Evolutionary conservation across 1,284 basidiomycete species (phyloP).

Genomic region (Ustilago shanxiensis): DNA sequence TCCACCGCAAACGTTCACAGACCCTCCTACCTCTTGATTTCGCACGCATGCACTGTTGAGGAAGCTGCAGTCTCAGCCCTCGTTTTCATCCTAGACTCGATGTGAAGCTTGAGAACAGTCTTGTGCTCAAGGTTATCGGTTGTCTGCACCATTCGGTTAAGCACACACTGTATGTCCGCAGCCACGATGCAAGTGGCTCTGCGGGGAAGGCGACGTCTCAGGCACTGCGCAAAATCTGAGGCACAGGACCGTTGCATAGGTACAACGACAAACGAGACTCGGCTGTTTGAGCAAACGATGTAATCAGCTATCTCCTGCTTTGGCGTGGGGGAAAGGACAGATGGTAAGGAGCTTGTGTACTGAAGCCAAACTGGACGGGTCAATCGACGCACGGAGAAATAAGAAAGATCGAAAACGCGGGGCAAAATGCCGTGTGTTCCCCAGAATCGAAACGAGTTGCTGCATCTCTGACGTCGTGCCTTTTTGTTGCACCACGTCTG

Average conservation of each 20-base stretch:
- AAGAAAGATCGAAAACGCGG: slow-evolving; percentile 3
- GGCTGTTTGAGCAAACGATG: neutral
- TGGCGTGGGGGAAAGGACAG: neutral
- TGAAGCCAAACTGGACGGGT: neutral
- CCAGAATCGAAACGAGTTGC: neutral
- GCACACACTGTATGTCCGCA: neutral
- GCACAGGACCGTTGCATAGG: neutral
- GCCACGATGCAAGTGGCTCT: neutral
- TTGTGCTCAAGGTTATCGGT: neutral
- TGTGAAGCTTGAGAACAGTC: neutral
- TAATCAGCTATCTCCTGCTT: neutral
- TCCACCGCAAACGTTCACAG: neutral
- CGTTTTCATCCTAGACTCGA: too few species aligned
- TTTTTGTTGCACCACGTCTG: too few species aligned
- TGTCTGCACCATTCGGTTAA: neutral
- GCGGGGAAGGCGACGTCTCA: neutral
- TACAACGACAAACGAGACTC: neutral
- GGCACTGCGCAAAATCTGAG: neutral
- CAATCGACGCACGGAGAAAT: neutral
- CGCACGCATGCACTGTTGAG: neutral
- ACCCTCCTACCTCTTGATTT: neutral
- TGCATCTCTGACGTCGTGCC: slow-evolving; percentile 1
- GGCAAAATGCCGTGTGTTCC: too few species aligned
- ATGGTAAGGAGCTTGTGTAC: neutral
- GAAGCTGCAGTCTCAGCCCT: neutral